A percentile compares a stretch with the other conserved stretches of the same genome.
Evolutionary conservation across 2,329 filamentous ascomycete genomes (phyloP).

Genomic region (Pochonia chlamydosporia): DNA sequence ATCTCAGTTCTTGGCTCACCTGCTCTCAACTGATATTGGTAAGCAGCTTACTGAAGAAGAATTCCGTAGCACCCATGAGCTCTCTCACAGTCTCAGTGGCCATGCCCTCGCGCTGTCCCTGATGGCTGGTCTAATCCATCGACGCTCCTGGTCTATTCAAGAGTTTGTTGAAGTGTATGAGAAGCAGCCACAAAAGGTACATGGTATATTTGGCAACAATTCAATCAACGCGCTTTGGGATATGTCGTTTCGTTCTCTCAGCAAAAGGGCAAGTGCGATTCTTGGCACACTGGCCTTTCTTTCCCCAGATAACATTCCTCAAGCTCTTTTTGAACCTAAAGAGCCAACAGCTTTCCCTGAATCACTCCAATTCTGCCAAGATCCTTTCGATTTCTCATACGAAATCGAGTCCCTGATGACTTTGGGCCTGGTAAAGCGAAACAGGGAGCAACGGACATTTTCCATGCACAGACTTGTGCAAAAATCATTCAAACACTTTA

Average conservation of each 20-base stretch:
- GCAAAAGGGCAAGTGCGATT: neutral
- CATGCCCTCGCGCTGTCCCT: slow-evolving; percentile 8
- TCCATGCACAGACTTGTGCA: slow-evolving; percentile 7
- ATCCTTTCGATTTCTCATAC: slow-evolving; percentile 1
- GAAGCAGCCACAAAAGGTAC: slow-evolving; percentile 1
- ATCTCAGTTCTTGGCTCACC: slow-evolving; percentile 5
- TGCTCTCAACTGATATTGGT: slow-evolving; percentile 3
- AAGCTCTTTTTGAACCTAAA: slow-evolving; percentile 5
- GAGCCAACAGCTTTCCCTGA: neutral
- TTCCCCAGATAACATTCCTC: slow-evolving; percentile 8
- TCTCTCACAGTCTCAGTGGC: slow-evolving; percentile 7
- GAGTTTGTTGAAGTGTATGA: slow-evolving; percentile 7
- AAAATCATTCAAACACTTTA: slow-evolving; percentile 3
- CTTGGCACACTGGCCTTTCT: slow-evolving; percentile 6
- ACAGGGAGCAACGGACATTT: slow-evolving; percentile 6
- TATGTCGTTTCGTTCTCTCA: slow-evolving; percentile 8
- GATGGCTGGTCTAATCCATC: slow-evolving; percentile 11
- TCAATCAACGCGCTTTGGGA: slow-evolving; percentile 6
- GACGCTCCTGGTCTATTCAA: slow-evolving; percentile 2
- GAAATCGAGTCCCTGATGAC: slow-evolving; percentile 1
- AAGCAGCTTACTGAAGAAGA: neutral
- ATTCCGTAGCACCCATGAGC: neutral
- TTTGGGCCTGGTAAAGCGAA: slow-evolving; percentile 5
- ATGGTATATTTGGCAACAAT: neutral
- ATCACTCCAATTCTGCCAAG: slow-evolving; percentile 3